Evolutionary conservation across 805 yeast genomes (phyloP).

Genomic region (Teunomyces stri): DNA sequence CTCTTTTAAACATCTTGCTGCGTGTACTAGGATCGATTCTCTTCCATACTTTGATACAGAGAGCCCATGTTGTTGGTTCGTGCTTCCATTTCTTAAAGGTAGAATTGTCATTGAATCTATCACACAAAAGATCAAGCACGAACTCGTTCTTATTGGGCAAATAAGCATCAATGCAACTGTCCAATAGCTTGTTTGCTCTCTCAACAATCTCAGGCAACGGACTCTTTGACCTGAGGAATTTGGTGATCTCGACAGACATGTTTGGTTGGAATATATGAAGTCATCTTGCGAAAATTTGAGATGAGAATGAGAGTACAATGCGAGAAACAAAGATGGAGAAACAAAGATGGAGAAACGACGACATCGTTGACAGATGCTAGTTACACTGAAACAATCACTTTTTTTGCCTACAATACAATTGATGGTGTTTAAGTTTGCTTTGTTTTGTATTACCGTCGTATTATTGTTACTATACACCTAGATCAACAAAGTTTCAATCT

Average conservation of each 20-base stretch:
- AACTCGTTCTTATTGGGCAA: constrained; percentile 58
- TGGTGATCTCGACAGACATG: constrained; percentile 48
- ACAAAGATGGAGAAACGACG: neutral
- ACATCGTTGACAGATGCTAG: too few relatives aligned
- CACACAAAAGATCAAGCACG: constrained; percentile 57
- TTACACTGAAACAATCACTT: neutral
- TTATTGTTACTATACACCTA: constrained; percentile 31
- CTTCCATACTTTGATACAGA: constrained; percentile 44
- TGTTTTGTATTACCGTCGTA: neutral
- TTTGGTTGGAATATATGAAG: constrained; percentile 2
- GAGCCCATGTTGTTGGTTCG: constrained; percentile 47
- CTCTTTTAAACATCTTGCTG: constrained; percentile 38
- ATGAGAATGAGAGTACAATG: constrained; percentile 1
- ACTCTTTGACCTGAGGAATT: constrained; percentile 54
- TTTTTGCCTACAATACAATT: neutral
- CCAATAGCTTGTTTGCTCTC: constrained; percentile 31
- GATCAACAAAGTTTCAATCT: constrained; percentile 95
- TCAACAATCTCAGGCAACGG: constrained; percentile 42
- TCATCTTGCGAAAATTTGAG: constrained; percentile 5
- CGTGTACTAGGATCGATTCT: constrained; percentile 20
- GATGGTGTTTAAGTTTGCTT: neutral
- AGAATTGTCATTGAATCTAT: constrained; percentile 55
- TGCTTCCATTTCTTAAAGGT: constrained; percentile 41
- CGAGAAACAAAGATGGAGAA: neutral
- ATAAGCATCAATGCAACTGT: constrained; percentile 31